Percentiles rank a stretch among this genome's conserved stretches.
Conservation (phyloP, 2,329 filamentous ascomycete genomes). For the Xylariaceae sp. region DNA sequence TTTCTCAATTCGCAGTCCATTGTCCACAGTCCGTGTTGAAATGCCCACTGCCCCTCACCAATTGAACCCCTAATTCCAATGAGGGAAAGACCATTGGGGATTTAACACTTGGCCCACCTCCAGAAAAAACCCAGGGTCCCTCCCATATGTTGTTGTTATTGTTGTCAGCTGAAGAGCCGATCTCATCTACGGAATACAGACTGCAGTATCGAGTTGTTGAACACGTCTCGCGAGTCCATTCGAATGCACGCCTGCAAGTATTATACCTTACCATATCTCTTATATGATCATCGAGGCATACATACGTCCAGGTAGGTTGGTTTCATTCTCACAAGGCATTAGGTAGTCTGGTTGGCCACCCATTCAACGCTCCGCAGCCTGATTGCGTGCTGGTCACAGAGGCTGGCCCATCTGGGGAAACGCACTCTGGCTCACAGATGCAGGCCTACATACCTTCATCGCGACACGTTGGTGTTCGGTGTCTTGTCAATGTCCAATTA, state of each 20-base stretch:
- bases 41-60: slow-evolving; percentile 1
- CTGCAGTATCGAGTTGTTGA: no score
- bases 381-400: no score
- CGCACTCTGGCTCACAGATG: no score
- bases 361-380: neutral
- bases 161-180: neutral
- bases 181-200: neutral
- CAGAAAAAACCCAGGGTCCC: neutral
- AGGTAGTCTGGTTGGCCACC: no score
- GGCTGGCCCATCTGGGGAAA: no score
- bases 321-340: no score
- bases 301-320: no score
- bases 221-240: neutral
- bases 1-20: no score
- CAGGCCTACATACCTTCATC: neutral
- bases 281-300: no score
- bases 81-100: neutral
- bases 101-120: neutral
- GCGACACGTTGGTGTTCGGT: slow-evolving; percentile 6
- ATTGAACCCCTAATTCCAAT: neutral
- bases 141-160: neutral
- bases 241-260: no score
- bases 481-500: slow-evolving; percentile 11
- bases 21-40: no score
- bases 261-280: no score